These are phyloP conservation scores for Magnusiomyces tetraspermus DNA, from an alignment of 1,139 yeast species.

Conservation along the genomic window DNA sequence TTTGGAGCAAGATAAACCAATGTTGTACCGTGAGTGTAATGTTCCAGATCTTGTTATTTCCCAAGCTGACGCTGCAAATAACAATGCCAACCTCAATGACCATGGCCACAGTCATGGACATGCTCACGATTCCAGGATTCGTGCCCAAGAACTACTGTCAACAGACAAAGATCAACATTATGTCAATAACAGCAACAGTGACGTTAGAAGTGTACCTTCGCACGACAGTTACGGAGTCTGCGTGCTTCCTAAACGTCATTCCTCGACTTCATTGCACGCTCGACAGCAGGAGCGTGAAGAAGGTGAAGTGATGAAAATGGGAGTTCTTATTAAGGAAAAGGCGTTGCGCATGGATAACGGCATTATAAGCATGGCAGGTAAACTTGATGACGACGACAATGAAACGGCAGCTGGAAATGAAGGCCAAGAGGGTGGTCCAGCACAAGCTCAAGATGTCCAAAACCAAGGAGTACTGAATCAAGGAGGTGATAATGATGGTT, in stretches of 20 bases:
- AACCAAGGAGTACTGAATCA: too few relatives aligned
- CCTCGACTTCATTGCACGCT: conserved; percentile 30
- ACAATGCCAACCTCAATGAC: too few relatives aligned
- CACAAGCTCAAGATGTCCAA: too few relatives aligned
- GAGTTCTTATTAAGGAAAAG: conserved; percentile 24
- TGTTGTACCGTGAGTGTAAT: too few relatives aligned
- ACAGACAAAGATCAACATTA: too few relatives aligned
- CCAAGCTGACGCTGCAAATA: too few relatives aligned
- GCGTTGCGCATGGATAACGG: neutral
- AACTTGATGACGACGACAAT: neutral
- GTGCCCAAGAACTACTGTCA: too few relatives aligned
- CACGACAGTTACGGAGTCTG: conserved; percentile 9
- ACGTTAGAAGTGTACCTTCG: neutral
- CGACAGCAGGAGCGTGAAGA: conserved; percentile 80
- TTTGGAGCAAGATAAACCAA: too few relatives aligned
- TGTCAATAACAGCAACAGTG: too few relatives aligned
- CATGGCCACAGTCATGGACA: too few relatives aligned
- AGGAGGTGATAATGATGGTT: neutral
- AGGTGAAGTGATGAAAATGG: conserved; percentile 84
- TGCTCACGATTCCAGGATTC: too few relatives aligned
- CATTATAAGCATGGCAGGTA: neutral
- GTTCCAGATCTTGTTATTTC: too few relatives aligned
- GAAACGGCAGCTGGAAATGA: neutral
- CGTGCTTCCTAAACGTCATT: conserved; percentile 20
- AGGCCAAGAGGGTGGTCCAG: neutral